A percentile compares a stretch with the other conserved stretches of the same genome.
Conservation (phyloP, 768 basidiomycete species). For the Amanita fuliginea region DNA sequence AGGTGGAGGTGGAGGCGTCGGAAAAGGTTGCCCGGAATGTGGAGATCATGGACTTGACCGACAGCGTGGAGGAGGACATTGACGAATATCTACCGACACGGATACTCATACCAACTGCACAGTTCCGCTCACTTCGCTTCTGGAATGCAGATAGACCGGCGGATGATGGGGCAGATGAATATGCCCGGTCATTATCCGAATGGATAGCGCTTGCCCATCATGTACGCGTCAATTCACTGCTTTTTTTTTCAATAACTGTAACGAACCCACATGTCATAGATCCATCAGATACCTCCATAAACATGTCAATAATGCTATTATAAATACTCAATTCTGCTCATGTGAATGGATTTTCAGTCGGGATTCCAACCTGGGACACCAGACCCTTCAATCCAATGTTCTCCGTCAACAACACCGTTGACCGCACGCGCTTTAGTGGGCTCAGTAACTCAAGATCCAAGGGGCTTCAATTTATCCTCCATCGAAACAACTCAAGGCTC, state of each 20-base stretch:
- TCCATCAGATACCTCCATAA: background rate
- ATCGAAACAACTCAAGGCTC: background rate
- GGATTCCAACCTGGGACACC: too few species aligned
- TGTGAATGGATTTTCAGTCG: background rate
- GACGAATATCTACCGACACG: constrained; percentile 18
- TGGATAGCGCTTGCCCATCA: constrained; percentile 58
- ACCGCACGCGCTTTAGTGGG: background rate
- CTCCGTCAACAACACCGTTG: too few species aligned
- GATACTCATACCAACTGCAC: constrained; percentile 34
- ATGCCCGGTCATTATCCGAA: constrained; percentile 53
- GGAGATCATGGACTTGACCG: constrained; percentile 17
- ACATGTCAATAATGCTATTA: background rate
- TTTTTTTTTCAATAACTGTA: background rate
- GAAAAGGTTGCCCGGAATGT: constrained; percentile 17
- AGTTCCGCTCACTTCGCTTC: constrained; percentile 58
- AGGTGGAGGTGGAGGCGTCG: constrained; percentile 8
- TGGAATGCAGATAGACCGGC: constrained; percentile 70
- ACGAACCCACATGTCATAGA: background rate
- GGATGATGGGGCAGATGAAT: constrained; percentile 63
- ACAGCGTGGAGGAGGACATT: constrained; percentile 12
- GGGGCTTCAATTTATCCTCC: background rate
- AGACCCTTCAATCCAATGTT: too few species aligned
- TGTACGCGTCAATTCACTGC: constrained; percentile 27
- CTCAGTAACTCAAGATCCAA: background rate
- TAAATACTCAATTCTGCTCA: too few species aligned